A percentile compares a stretch with the other conserved stretches of the same genome.
Evolutionary conservation across 208 protist species (phyloP).

Genomic region (Acanthamoeba lugdunensis): DNA sequence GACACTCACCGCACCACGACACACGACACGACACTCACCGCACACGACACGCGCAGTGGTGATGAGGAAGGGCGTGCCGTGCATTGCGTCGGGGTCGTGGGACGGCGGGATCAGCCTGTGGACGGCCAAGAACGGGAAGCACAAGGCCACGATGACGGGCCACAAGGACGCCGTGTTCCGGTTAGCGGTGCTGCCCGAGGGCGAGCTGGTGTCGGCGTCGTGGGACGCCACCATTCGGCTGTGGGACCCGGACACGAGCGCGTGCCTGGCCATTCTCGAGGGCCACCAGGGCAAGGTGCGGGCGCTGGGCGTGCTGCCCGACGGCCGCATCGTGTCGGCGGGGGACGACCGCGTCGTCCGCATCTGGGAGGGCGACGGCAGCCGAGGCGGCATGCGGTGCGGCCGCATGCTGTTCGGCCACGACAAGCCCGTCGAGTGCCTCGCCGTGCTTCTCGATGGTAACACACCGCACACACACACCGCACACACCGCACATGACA

Average conservation of each 20-base stretch:
- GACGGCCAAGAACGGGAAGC: constrained; percentile 2
- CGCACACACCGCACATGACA: too few relatives aligned
- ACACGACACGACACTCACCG: too few relatives aligned
- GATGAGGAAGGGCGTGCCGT: constrained; percentile 36
- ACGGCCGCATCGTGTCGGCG: background rate
- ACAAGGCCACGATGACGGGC: constrained; percentile 4
- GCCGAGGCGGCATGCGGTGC: background rate
- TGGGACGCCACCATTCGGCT: constrained; percentile 42
- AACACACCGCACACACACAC: background rate
- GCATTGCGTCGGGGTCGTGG: constrained; percentile 35
- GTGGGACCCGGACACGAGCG: constrained; percentile 20
- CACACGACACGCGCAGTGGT: background rate
- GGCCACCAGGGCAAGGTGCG: constrained; percentile 42
- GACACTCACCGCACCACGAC: background rate
- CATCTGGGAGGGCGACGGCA: constrained; percentile 17
- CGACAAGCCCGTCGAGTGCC: constrained; percentile 17
- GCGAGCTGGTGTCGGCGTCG: constrained; percentile 43
- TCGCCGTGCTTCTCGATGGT: constrained; percentile 26
- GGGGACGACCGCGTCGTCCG: background rate
- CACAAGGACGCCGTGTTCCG: constrained; percentile 47
- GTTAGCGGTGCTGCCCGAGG: constrained; percentile 41
- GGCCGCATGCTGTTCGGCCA: constrained; percentile 6
- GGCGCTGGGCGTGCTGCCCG: background rate
- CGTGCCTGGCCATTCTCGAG: background rate
- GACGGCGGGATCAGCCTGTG: constrained; percentile 39